Base-by-base conservation (phyloP, 2,329 filamentous ascomycete genomes). In the Colletotrichum sp. region DNA sequence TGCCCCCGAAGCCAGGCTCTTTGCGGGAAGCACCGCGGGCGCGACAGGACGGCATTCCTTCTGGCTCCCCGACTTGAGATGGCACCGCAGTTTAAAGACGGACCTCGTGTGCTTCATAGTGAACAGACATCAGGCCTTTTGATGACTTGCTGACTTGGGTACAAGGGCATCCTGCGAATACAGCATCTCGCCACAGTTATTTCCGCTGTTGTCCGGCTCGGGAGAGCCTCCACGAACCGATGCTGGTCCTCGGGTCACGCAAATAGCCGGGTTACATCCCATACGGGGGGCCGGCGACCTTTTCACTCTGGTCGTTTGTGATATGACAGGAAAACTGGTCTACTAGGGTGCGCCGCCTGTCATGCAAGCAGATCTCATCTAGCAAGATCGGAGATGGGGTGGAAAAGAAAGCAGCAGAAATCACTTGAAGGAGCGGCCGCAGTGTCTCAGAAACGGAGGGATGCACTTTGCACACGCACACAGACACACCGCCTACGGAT, bases 361-460 rank as follows among this genome's bases (percentile, higher is more conserved):
- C 32, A 63, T 63, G 69, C 34, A 64, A 65, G 48, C 21, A 71
- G 57, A 73, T 64, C 64, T 75, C 64, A 36, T 57, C 36, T 57
- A 28, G 21, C 64, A 55, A 57, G 63, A 65, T 73, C 70, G 68
- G 52, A 67, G 69, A 67, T 75, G 70, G 28, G 43, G 21, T 52
- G 28, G 21, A 68, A 30, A 68, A 64, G 36, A 63, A 64, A 68
- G 12, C 48, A 63, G 26, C 43, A 48, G 43, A 7, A 48, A 61
- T 32, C 52, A 60, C 24, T 34, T 30, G 36, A 26, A 39, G 21
- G 32, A 24, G 57, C n/a, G 36, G 28, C 36, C 57, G 39, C n/a
- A 24, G 67, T 61, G 67, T 61, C 39, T 30, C 52, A 65, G 61
- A 61, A 52, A 43, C 26, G 28, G 55, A 60, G 55, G 52, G 60